Percentiles rank a stretch among this genome's conserved stretches.
Evolutionary conservation across 331 rosid species (phyloP).

Genomic region (Pyrus hybrid): DNA sequence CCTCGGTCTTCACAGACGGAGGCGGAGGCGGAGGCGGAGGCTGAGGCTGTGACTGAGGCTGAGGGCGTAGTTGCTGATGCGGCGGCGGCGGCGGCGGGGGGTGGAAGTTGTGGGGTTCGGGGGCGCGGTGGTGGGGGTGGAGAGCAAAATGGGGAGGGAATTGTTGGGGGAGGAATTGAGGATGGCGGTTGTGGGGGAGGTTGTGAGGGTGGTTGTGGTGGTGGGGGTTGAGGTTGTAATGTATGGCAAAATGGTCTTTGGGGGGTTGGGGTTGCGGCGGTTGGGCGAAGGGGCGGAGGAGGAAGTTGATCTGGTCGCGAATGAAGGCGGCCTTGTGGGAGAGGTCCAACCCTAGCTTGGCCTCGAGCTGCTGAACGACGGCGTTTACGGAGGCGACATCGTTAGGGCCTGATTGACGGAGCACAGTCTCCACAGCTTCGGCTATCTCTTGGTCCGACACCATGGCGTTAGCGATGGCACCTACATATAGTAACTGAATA

Average conservation of each 20-base stretch:
- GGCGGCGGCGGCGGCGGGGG: not conserved
- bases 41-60: slow-evolving; percentile 17
- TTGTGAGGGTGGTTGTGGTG: not conserved
- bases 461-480: slow-evolving; percentile 21
- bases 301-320: slow-evolving; percentile 69
- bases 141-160: slow-evolving; percentile 69
- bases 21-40: no score
- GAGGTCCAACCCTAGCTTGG: slow-evolving; percentile 55
- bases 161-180: slow-evolving; percentile 38
- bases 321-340: slow-evolving; percentile 60
- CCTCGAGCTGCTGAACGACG: slow-evolving; percentile 63
- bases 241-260: slow-evolving; percentile 50
- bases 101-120: slow-evolving; percentile 29
- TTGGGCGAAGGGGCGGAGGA: slow-evolving; percentile 47
- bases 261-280: not conserved
- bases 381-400: slow-evolving; percentile 45
- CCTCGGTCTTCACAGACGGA: slow-evolving; percentile 9
- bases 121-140: slow-evolving; percentile 25
- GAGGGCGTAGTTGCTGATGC: not conserved
- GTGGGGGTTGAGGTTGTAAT: slow-evolving; percentile 22
- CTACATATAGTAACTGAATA: slow-evolving; percentile 50
- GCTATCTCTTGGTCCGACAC: slow-evolving; percentile 76
- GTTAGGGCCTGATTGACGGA: slow-evolving; percentile 58
- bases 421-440: slow-evolving; percentile 55
- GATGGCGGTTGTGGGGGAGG: slow-evolving; percentile 19